Evolutionary conservation across 1,284 basidiomycete genomes (phyloP), one percentile per base, ranked within the genome.

Genomic region (Rhodofomes roseus): DNA sequence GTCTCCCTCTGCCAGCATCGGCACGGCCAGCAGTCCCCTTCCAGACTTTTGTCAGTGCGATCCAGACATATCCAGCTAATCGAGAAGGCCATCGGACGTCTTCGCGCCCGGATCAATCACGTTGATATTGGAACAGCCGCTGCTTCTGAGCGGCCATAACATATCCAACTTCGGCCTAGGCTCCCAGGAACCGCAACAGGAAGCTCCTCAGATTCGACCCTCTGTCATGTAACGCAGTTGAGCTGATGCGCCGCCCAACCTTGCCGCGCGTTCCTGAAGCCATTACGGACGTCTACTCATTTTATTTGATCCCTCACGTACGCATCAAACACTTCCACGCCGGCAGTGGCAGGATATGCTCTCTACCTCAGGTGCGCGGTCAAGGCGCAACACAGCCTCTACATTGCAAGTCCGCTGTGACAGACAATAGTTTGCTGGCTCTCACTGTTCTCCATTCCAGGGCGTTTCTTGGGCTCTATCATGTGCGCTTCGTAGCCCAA

Each of bases 81-180:
- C 50, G 31, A 16, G 50, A 52, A 37, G n/a, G 16, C 34, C 31
- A 22, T 52, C 31, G n/a, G 50, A 52, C 34, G 31, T n/a, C 50
- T 52, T 52, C 50, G 50, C 31, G 18, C 34, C 34, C 50, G 50
- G 50, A 52, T 52, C 50, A 52, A 52, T 36, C 29, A 14, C 40
- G 40, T 46, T 46, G 39, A 31, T 36, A 56, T 25, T 56, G 31
- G 25, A 37, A 56, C 46, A 36, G 54, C 54, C 40, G 54, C 54
- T 44, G 40, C 54, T 56, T 43, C 53, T 56, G 41, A 46, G 54
- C 54, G 54, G 54, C 54, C 54, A 43, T 54, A 56, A 56, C 50
- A 52, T 52, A 37, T 52, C 50, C 50, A 44, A 34, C 54, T 44
- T 44, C 14, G 41, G 41, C 25, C 54, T 56, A 46, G 54, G n/a